Evolutionary conservation across 495 filamentous ascomycete species (phyloP), one percentile per base, ranked within the genome.

Genomic region (Pyrenula massariospora): DNA sequence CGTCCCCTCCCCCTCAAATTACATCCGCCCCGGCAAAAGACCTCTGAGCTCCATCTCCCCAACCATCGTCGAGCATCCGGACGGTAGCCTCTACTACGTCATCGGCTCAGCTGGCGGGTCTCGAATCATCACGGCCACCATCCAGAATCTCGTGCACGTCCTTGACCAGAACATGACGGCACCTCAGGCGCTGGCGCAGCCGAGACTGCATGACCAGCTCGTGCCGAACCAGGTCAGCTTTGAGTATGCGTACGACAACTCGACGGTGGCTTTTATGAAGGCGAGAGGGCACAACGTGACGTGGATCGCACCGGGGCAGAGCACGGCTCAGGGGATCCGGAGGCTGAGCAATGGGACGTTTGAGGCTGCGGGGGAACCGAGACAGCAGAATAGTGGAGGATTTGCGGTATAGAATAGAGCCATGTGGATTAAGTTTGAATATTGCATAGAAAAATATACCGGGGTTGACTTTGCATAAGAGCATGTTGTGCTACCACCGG

Each of bases 131-230:
- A 94, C 88, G 0, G 73, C 88, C 0, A 92, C 86, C 0, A 77
- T 90, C 50, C 88, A 93, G 68, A 83, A 81, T 54, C 77, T 91
- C 22, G 84, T 85, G 62, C 76, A 89, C 62, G 73, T 88, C 3
- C 72, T 96, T 0, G 87, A 92, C 56, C 75, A 80, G 22, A 73
- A 74, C 48, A 70, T 84, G 61, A 78, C 71, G 1, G 68, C 83
- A 0, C 62, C 72, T 2, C 74, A 85, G 47, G 84, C 87, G 0
- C 72, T 95, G 20, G 80, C 80, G 0, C 62, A 72, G 42, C 86
- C 89, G 1, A 70, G 91, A 0, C 61, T 93, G 19, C 91, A 96
- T 66, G 88, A 96, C 62, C 91, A 96, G 69, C 69, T 96, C 2
- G 66, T 85, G 47, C 91, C 91, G 0, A 82, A 86, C 50, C 67